These are phyloP conservation scores for Xerocomus brunneocitrinus DNA, from an alignment of 768 basidiomycete genomes.

Conservation along the genomic window DNA sequence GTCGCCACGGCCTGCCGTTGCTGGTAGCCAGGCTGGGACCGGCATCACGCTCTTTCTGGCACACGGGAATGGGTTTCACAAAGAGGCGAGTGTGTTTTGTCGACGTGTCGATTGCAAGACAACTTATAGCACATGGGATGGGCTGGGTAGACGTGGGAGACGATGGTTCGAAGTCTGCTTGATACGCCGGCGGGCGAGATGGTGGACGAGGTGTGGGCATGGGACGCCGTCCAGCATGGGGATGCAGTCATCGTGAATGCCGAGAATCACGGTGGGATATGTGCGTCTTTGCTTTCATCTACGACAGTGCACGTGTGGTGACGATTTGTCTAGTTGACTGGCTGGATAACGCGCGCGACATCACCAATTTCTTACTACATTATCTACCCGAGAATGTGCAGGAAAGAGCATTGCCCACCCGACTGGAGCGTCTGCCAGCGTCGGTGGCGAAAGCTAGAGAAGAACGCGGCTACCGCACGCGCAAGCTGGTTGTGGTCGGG, in stretches of 20 bases:
- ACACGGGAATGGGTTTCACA: slow-evolving; percentile 84
- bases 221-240: slow-evolving; percentile 83
- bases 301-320: neutral
- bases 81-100: slow-evolving; percentile 53
- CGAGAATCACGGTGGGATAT: slow-evolving; percentile 49
- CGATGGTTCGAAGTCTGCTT: slow-evolving; percentile 52
- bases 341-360: slow-evolving; percentile 73
- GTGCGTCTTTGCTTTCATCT: slow-evolving; percentile 36
- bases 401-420: slow-evolving; percentile 41
- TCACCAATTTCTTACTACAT: slow-evolving; percentile 66
- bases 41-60: slow-evolving; percentile 69
- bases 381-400: slow-evolving; percentile 52
- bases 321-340: slow-evolving; percentile 55
- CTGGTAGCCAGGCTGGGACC: neutral
- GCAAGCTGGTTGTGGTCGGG: slow-evolving; percentile 65
- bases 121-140: neutral
- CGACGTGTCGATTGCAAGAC: neutral
- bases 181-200: slow-evolving; percentile 33
- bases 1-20: neutral
- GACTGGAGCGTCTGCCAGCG: slow-evolving; percentile 46
- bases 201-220: slow-evolving; percentile 74
- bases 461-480: slow-evolving; percentile 44
- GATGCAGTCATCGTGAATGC: slow-evolving; percentile 73
- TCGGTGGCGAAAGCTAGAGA: slow-evolving; percentile 41
- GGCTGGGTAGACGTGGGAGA: slow-evolving; percentile 69